Percentiles rank a stretch among this genome's conserved stretches.
These are phyloP conservation scores for Globisporangium heterothallicum DNA, from an alignment of 352 stramenopile species.

Conservation along the genomic window DNA sequence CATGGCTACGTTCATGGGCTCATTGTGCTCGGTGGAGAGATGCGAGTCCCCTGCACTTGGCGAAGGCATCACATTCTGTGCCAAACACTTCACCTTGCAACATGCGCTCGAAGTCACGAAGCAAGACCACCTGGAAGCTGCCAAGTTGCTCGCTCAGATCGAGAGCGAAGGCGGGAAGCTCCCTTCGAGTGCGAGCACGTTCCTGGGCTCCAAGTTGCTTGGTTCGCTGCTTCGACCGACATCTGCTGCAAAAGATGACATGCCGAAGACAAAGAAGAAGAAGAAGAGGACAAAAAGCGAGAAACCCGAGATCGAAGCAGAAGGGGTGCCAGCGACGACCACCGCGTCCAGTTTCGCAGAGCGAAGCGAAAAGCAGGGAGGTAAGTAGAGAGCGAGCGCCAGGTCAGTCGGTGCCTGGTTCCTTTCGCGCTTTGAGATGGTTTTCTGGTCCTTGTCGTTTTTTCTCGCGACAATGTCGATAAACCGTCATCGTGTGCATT, in stretches of 20 bases:
- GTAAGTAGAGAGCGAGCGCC: too few relatives aligned
- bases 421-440: too few relatives aligned
- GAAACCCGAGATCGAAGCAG: not conserved
- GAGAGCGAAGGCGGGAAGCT: slow-evolving; percentile 18
- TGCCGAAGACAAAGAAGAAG: not conserved
- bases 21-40: slow-evolving; percentile 27
- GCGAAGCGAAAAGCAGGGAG: too few relatives aligned
- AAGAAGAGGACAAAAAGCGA: not conserved
- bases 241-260: not conserved
- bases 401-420: too few relatives aligned
- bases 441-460: too few relatives aligned
- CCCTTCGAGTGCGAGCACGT: not conserved
- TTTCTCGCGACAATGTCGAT: too few relatives aligned
- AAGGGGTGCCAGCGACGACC: too few relatives aligned
- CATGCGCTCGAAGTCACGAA: slow-evolving; percentile 54
- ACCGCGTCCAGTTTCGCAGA: too few relatives aligned
- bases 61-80: slow-evolving; percentile 33
- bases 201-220: slow-evolving; percentile 11
- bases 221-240: slow-evolving; percentile 7
- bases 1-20: slow-evolving; percentile 9
- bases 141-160: slow-evolving; percentile 48
- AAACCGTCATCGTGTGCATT: too few relatives aligned
- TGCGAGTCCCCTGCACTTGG: slow-evolving; percentile 27
- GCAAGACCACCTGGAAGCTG: slow-evolving; percentile 50
- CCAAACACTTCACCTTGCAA: slow-evolving; percentile 56